Evolutionary conservation across 1,284 basidiomycete genomes (phyloP).

Genomic region (Coniferiporia sulphurascens): DNA sequence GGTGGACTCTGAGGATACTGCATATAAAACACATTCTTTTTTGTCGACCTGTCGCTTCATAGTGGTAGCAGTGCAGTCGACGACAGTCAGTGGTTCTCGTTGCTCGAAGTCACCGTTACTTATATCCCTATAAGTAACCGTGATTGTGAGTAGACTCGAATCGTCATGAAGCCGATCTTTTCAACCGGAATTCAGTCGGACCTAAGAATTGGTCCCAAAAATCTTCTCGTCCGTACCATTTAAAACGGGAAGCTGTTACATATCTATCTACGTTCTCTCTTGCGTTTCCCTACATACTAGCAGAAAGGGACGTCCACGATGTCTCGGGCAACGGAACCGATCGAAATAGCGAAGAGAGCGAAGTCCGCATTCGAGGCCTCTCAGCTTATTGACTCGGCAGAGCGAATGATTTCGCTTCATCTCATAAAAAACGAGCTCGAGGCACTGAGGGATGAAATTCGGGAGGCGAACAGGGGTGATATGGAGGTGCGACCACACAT

Average conservation of each 20-base stretch:
- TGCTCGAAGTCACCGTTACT: too few species aligned
- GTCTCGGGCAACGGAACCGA: slow-evolving; percentile 2
- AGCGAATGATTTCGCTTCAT: slow-evolving; percentile 69
- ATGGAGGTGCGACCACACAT: slow-evolving; percentile 51
- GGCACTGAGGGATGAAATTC: slow-evolving; percentile 58
- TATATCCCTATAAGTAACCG: too few species aligned
- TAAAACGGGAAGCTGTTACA: not conserved
- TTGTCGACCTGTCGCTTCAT: too few species aligned
- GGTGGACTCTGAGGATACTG: not conserved
- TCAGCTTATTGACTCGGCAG: slow-evolving; percentile 66
- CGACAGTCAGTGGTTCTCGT: not conserved
- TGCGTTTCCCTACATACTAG: not conserved
- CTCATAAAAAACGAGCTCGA: slow-evolving; percentile 67
- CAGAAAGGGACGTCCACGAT: not conserved
- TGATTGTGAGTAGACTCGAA: too few species aligned
- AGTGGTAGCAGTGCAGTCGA: too few species aligned
- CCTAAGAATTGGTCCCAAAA: not conserved
- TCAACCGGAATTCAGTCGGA: not conserved
- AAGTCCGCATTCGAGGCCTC: slow-evolving; percentile 82
- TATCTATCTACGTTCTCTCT: not conserved
- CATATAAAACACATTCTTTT: not conserved
- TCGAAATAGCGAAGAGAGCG: slow-evolving; percentile 65
- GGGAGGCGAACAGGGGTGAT: slow-evolving; percentile 78
- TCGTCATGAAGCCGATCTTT: not conserved
- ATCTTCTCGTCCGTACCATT: not conserved